Evolutionary conservation across 768 basidiomycete species (phyloP).

Genomic region (Naganishia antarctica): DNA sequence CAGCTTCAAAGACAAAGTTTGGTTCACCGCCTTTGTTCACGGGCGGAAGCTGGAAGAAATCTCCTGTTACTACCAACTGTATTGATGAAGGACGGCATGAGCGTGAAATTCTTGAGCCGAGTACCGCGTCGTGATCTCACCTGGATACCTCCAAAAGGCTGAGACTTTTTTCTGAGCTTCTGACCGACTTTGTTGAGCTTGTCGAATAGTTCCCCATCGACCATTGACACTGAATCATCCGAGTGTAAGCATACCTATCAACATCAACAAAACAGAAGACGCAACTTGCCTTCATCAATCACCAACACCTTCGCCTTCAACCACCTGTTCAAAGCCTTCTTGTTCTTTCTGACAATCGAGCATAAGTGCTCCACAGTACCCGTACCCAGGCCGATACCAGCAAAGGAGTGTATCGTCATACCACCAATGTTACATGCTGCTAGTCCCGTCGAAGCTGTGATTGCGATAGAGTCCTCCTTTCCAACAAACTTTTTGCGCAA

Average conservation of each 20-base stretch:
- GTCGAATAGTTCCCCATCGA: conserved; percentile 78
- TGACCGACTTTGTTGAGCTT: conserved; percentile 72
- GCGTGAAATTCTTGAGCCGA: no score
- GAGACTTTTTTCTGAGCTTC: conserved; percentile 57
- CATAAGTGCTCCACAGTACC: conserved; percentile 63
- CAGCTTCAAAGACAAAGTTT: conserved; percentile 89
- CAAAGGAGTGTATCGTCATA: conserved; percentile 88
- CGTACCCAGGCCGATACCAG: conserved; percentile 81
- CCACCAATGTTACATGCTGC: conserved; percentile 98
- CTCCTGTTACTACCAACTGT: conserved; percentile 88
- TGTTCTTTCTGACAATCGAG: conserved; percentile 69
- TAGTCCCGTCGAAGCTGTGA: conserved; percentile 94
- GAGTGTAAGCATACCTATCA: neutral
- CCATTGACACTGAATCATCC: conserved; percentile 76
- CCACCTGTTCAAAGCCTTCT: conserved; percentile 78
- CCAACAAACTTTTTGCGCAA: conserved; percentile 59
- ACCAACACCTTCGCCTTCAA: conserved; percentile 75
- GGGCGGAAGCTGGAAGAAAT: conserved; percentile 97
- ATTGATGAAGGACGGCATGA: conserved; percentile 40
- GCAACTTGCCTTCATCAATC: conserved; percentile 71
- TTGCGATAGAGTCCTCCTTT: conserved; percentile 69
- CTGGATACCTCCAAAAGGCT: conserved; percentile 92
- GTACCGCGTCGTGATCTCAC: conserved; percentile 47
- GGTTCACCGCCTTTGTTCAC: conserved; percentile 63
- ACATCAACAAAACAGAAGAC: neutral